These are phyloP conservation scores for Tausonia pullulans DNA, from an alignment of 1,284 basidiomycete species.

Conservation along the genomic window DNA sequence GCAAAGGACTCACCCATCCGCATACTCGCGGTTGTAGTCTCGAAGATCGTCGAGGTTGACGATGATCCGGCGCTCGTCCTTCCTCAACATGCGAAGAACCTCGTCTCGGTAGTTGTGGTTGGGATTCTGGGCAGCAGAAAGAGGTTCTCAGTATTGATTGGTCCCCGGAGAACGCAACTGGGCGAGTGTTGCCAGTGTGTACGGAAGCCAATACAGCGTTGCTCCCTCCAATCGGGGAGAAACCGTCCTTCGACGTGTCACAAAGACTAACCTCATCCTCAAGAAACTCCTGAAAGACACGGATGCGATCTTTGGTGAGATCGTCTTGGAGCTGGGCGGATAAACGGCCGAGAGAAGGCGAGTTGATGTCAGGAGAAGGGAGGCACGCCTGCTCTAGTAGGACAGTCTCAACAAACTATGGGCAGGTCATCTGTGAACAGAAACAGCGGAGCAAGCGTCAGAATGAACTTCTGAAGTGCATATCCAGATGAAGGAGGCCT, in stretches of 20 bases:
- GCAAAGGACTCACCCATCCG: slow-evolving; percentile 34
- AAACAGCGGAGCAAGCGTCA: no score
- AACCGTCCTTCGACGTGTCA: no score
- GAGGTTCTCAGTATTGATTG: slow-evolving; percentile 4
- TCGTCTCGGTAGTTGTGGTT: slow-evolving; percentile 71
- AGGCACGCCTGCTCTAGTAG: no score
- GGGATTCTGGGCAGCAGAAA: slow-evolving; percentile 23
- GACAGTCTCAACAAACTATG: no score
- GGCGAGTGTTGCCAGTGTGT: no score
- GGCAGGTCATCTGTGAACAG: no score
- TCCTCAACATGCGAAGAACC: slow-evolving; percentile 71
- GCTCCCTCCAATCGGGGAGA: no score
- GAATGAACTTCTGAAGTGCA: no score
- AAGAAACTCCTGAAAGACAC: slow-evolving; percentile 79
- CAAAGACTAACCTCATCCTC: slow-evolving; percentile 54
- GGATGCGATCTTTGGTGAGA: slow-evolving; percentile 58
- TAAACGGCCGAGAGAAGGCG: neutral
- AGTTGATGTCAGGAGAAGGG: no score
- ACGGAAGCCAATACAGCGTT: no score
- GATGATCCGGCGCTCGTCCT: slow-evolving; percentile 76
- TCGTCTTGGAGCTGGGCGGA: slow-evolving; percentile 45
- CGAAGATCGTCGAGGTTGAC: slow-evolving; percentile 95
- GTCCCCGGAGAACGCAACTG: neutral
- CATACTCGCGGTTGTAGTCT: slow-evolving; percentile 73
- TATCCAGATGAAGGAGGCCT: no score